Base-by-base conservation (phyloP, 2,329 filamentous ascomycete genomes). In the Ophiostoma sp. region DNA sequence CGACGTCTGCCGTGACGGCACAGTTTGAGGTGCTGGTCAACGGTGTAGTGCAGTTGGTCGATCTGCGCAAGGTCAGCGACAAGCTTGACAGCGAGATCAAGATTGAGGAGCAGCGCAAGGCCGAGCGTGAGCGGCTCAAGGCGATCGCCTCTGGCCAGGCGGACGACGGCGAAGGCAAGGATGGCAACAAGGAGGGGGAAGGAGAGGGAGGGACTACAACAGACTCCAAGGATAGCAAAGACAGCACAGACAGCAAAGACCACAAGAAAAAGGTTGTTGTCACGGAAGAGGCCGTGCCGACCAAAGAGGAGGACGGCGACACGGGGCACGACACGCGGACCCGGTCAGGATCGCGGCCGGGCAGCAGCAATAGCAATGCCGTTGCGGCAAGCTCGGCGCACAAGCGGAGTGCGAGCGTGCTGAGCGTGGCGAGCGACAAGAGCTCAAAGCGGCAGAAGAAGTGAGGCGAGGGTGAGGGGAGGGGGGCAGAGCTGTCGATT, bases 341-440 rank as follows among this genome's bases (percentile, higher is more conserved):
- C 77, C 62, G 70, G 27, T 67, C 70, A 5, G 67, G 70, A 10
- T 71, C 70, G 75, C 79, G 72, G 76, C 78, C 68, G 2, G 77
- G 52, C 72, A 77, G 80, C 60, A 78, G 77, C 10, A 67, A 44
- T 36, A 72, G 69, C 65, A 68, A 67, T 64, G 57, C 57, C 20
- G 57, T 33, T 15, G 67, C 8, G 3, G 57, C 64, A 1, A 39
- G 52, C 54, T 68, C 68, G 4, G 75, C 79, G 0, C 89, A 90
- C 73, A 96, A 96, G 81, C 86, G 93, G 71, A 95, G 92, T 77
- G 92, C 92, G 1, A 96, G 92, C 78, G 91, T 93, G 41, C 78
- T 96, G 69, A 94, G 91, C 77, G 82, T 83, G 20, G 81, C 81
- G 6, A 93, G 90, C 77, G 89, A 92, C 72, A 87, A 86, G 79